Base-by-base conservation (phyloP, 1,284 basidiomycete genomes). In the Ganoderma lingzhi region DNA sequence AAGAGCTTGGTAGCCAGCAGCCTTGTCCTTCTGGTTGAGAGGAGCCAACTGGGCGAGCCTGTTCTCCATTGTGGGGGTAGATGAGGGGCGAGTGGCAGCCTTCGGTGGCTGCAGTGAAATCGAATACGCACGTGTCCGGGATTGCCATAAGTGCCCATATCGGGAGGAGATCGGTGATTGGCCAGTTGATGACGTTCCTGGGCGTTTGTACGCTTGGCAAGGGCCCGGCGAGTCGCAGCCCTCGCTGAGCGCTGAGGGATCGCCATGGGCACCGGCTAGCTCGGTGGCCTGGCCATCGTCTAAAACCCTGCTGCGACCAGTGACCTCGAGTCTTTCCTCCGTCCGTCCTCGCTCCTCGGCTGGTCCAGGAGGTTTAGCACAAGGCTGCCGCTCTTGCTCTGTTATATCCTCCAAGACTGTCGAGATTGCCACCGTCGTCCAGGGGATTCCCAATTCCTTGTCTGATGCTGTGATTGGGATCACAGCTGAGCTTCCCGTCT, bases 21-120 rank as follows among this genome's bases (percentile, higher is more conserved):
- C 91, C 77, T 94, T 94, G 80, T 96, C 94, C 77, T 94, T 95
- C 81, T 96, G 94, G 65, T 82, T 84, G 72, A 94, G 86, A n/a
- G 87, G 76, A 0, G 87, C 82, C 63, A 90, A 82, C 71, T 91
- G 88, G 0, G 87, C 78, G 64, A 95, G 85, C 80, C 87, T 90
- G 65, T 79, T 78, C 63, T 94, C 90, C 92, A 94, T 93, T 56
- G 55, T 64, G 48, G 62, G 51, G 42, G 53, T 35, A 30, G 59
- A 39, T 53, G 48, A 66, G 56, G 56, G 63, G 62, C 63, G 48
- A 51, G 65, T 67, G 69, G 64, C 53, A 45, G 51, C 6, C 15
- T n/a, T 4, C 39, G 9, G 5, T 41, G 39, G 41, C 68, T 58
- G 71, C 58, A 56, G 51, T 32, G 35, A 41, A 44, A 58, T 23